Evolutionary conservation across 768 basidiomycete species (phyloP), one percentile per base, ranked within the genome.

Genomic region (Suillus spraguei): DNA sequence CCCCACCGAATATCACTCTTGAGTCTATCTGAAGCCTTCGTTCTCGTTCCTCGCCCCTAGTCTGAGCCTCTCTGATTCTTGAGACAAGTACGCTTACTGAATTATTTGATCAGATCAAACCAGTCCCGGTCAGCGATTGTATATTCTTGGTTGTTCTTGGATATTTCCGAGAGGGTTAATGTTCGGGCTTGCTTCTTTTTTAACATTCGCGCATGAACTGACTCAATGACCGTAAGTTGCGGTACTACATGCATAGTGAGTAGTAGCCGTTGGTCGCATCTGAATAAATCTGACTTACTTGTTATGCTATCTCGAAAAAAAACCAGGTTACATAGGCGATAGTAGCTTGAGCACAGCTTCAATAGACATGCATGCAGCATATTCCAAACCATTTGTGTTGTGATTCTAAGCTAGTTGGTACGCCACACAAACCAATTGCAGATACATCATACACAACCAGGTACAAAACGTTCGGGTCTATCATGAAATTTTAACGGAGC

Each of bases 401-500:
- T 17, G 16, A 52, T 32, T 52, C 16, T 5, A 52, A 20, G 17
- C 5, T 10, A 33, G 28, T 52, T 52, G 28, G 50, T 32, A 17
- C 16, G 49, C 13, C 13, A 47, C 47, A 49, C 13, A 49, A 10
- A 50, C 28, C 16, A 8, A 28, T 17, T 9, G 24, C 49, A 50
- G 9, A 50, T 32, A 33, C 28, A 32, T 32, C 16, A 47, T 22
- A 90, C 65, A 65, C 54, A 59, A 47, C 32, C 7, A 53, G 20
- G 20, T 53, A 2, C 52, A 33, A 53, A 11, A 33, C 32, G 11
- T 53, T 20, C 17, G 20, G 28, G 16, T 9, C 16, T 17, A 8
- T 33, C 28, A 28, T n/a, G 33, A 35, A 35, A 20, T n/a, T 35
- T n/a, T n/a, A n/a, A 53, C 11, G 17, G 24, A 50, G n/a, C n/a